Conservation (phyloP, 139 green algal species). For the Eudorina sp. region DNA sequence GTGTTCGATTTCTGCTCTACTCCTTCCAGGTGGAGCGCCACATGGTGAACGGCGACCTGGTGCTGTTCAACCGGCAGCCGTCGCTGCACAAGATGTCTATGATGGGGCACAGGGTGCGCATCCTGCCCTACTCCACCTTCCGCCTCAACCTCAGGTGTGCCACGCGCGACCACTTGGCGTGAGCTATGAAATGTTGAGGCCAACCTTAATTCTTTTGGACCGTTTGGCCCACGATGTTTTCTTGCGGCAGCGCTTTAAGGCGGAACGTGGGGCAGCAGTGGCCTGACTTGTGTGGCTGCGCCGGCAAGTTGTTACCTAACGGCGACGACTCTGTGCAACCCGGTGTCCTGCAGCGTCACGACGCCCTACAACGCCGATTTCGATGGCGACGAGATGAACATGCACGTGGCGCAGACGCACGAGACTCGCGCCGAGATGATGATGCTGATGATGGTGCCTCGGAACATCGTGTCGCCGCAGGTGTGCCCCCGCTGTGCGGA, state of each 20-base stretch:
- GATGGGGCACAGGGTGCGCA: conserved; percentile 90
- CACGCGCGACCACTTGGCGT: too few relatives aligned
- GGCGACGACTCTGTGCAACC: too few relatives aligned
- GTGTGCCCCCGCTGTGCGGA: too few relatives aligned
- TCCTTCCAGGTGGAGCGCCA: conserved; percentile 95
- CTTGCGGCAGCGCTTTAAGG: too few relatives aligned
- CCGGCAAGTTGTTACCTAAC: too few relatives aligned
- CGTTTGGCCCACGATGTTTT: too few relatives aligned
- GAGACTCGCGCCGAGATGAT: conserved; percentile 94
- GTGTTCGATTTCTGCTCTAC: too few relatives aligned
- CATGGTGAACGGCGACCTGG: conserved; percentile 94
- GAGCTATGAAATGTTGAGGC: too few relatives aligned
- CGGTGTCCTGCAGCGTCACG: conserved; percentile 90
- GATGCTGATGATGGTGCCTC: conserved; percentile 99
- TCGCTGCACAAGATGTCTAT: conserved; percentile 99
- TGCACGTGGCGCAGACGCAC: conserved; percentile 95
- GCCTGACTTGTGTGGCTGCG: too few relatives aligned
- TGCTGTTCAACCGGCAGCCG: conserved; percentile 99
- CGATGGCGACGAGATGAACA: conserved; percentile 99
- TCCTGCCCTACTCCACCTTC: conserved; percentile 95
- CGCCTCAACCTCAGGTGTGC: conserved; percentile 58
- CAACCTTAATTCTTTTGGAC: too few relatives aligned
- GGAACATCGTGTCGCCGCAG: conserved; percentile 98
- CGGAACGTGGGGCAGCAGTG: too few relatives aligned
- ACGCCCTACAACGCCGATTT: conserved; percentile 99